Base-by-base conservation (phyloP, 176 grass and related monocot genomes). In the Tuctoria greenei region DNA sequence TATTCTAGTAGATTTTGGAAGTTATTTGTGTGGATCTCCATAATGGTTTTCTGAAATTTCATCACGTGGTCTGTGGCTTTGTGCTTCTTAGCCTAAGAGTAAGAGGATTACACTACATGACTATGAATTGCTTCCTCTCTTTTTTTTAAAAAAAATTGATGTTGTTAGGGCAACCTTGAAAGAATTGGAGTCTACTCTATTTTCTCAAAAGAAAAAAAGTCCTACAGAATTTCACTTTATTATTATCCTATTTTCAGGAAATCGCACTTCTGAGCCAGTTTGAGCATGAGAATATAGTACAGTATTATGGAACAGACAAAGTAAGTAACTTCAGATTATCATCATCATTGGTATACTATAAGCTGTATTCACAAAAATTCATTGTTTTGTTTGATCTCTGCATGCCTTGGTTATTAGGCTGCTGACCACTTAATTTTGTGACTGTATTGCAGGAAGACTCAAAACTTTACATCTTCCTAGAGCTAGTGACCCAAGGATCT, bases 221-320 rank as follows among this genome's bases (percentile, higher is more conserved):
- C 31, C 77, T 54, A 40, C 49, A 56, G 58, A 49, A 74, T 67
- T 36, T 63, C 27, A 44, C 13, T 87, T 60, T 61, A 11, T 34
- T 68, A 41, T 85, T 24, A 45, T 72, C 79, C 12, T 25, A 58
- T 71, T 80, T 78, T 74, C 85, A 99, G 96, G 96, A 99, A 82
- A 88, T 99, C 65, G 85, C 87, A 49, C 96, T 99, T 66, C 63
- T 99, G 66, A 99, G 96, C 88, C 92, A 95, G 82, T 99, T 99
- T 79, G 89, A 99, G 71, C 92, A 99, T 51, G 96, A 99, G 76
- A 99, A 99, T 84, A 95, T 99, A 79, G 96, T 99, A 43, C 96
- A 99, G 13, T 99, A 99, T 68, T 92, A 92, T 72, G 96, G 96
- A 84, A 99, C 96, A n/a, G 89, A 92, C 73, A 95, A 92, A 93